Evolutionary conservation across 2,329 filamentous ascomycete species (phyloP), one percentile per base, ranked within the genome.

Genomic region (Pseudogymnoascus sp.): DNA sequence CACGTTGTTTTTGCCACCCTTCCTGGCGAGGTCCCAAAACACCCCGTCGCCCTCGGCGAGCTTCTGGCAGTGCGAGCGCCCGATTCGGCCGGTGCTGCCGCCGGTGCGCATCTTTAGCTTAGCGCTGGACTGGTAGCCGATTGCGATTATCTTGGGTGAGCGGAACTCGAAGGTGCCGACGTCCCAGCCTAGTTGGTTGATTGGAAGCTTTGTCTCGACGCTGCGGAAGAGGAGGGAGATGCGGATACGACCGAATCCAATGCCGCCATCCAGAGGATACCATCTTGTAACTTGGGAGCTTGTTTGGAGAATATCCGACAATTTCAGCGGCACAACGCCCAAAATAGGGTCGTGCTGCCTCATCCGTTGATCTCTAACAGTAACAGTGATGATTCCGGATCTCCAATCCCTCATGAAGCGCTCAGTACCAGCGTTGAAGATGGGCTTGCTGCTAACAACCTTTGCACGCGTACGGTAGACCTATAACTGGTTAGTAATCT

Each of bases 371-470:
- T 97, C 93, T 25, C 95, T 89, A 14, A 97, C 92, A 0, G 91
- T 90, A 60, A 97, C 82, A 0, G 93, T 97, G 62, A 96, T 83
- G 64, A 97, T 89, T 53, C 85, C 83, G 16, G 90, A 95, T 67
- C 91, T 84, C 95, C 95, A 99, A 72, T 99, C 93, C 21, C 93
- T 88, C 31, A 97, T 79, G 70, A 97, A 97, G 11, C 89, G 85
- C 73, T 99, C 95, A 0, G 93, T 97, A 65, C 93, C 93, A 2
- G 95, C 93, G 70, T 97, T 97, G 82, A 96, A 97, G 67, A 97
- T 97, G 1, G 95, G 95, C 74, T 96, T 93, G 61, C 91, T 96
- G 37, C 90, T 96, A 6, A 96, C 89, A 3, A 93, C 93, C 79
- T 99, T 97, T 37, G 91, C 86, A 71, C 95, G 86, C n/a, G 93